Percentiles rank a stretch among this genome's conserved stretches.
These are phyloP conservation scores for Kodamaea leandrae DNA, from an alignment of 805 yeast genomes.

Conservation along the genomic window DNA sequence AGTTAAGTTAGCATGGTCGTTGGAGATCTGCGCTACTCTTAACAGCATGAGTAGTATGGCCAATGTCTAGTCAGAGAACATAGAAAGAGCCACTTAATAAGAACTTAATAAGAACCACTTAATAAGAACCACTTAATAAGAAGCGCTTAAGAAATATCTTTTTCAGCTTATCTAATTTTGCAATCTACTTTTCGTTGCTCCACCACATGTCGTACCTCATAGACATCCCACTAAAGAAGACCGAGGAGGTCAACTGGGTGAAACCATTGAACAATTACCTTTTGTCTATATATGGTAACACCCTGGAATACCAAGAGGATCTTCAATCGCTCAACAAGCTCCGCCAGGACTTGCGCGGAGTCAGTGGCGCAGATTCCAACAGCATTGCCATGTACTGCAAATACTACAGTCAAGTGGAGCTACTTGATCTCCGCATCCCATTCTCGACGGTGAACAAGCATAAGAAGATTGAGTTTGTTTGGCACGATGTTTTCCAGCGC, in stretches of 20 bases:
- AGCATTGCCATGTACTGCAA: slow-evolving; percentile 57
- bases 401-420: slow-evolving; percentile 80
- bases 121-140: too few species aligned
- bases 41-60: too few species aligned
- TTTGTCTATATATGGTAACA: slow-evolving; percentile 58
- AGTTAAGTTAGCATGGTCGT: slow-evolving; percentile 36
- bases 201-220: slow-evolving; percentile 10
- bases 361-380: slow-evolving; percentile 33
- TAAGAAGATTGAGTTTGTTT: slow-evolving; percentile 58
- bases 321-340: slow-evolving; percentile 52
- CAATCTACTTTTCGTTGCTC: too few species aligned
- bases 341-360: slow-evolving; percentile 57
- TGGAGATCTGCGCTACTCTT: slow-evolving; percentile 34
- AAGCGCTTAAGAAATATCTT: too few species aligned
- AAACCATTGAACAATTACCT: slow-evolving; percentile 59
- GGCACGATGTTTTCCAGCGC: slow-evolving; percentile 72
- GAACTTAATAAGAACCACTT: too few species aligned
- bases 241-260: slow-evolving; percentile 65
- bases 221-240: slow-evolving; percentile 34
- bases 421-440: slow-evolving; percentile 75
- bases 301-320: slow-evolving; percentile 57
- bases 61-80: too few species aligned
- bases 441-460: slow-evolving; percentile 46
- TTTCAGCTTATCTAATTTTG: too few species aligned
- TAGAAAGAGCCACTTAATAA: too few species aligned